Conservation (phyloP, 108 stramenopile species). For the Fistulifera pelliculosa region DNA sequence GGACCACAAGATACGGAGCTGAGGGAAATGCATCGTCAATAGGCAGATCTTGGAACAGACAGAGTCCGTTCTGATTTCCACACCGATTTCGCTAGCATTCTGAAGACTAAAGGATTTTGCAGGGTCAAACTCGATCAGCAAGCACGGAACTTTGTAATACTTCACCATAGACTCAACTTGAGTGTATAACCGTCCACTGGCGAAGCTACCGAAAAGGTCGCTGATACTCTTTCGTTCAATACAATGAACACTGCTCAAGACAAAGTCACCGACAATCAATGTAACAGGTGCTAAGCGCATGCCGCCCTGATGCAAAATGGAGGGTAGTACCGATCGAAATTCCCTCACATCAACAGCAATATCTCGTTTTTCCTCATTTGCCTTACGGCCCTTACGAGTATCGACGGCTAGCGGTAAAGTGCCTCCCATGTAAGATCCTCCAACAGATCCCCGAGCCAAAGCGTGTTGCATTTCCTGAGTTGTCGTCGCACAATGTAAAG, state of each 20-base stretch:
- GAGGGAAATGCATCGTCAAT: slow-evolving; percentile 84
- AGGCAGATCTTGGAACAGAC: slow-evolving; percentile 83
- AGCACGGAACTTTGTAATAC: slow-evolving; percentile 79
- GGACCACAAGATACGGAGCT: slow-evolving; percentile 90
- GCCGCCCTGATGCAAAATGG: slow-evolving; percentile 91
- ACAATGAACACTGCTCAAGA: slow-evolving; percentile 92
- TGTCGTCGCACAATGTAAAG: slow-evolving; percentile 35
- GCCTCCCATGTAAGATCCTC: slow-evolving; percentile 61
- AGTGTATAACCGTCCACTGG: slow-evolving; percentile 84
- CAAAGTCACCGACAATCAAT: slow-evolving; percentile 92
- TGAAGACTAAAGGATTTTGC: slow-evolving; percentile 85
- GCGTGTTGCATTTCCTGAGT: slow-evolving; percentile 88
- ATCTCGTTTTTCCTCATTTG: slow-evolving; percentile 43
- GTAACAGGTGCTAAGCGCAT: slow-evolving; percentile 87
- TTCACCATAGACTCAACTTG: slow-evolving; percentile 92
- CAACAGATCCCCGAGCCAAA: slow-evolving; percentile 26
- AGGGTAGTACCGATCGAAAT: slow-evolving; percentile 92
- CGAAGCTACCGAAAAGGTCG: slow-evolving; percentile 92
- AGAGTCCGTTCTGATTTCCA: slow-evolving; percentile 75
- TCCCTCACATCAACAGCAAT: slow-evolving; percentile 95
- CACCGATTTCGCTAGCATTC: slow-evolving; percentile 63
- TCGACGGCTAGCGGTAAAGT: slow-evolving; percentile 70
- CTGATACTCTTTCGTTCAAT: slow-evolving; percentile 93
- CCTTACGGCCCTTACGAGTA: slow-evolving; percentile 47
- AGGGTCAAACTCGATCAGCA: slow-evolving; percentile 93